Evolutionary conservation across 352 stramenopile genomes (phyloP).

Genomic region (Pythium aquatile): DNA sequence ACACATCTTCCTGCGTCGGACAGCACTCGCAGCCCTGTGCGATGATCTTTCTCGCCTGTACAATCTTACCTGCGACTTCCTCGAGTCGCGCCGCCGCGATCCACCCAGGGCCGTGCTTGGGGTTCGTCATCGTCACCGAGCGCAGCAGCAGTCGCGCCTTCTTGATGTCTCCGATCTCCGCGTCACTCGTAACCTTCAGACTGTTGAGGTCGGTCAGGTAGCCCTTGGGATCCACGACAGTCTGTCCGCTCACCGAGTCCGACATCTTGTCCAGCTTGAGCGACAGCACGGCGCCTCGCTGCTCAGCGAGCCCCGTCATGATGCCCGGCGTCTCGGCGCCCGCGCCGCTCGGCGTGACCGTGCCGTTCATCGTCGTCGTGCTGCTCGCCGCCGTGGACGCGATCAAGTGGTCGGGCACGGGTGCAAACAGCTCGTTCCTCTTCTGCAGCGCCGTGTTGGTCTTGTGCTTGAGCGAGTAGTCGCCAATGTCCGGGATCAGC

Average conservation of each 20-base stretch:
- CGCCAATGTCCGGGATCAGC: constrained; percentile 95
- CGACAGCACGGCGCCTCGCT: constrained; percentile 92
- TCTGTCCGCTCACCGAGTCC: constrained; percentile 95
- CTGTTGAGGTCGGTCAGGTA: constrained; percentile 98
- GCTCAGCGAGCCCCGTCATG: constrained; percentile 86
- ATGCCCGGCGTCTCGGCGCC: constrained; percentile 56
- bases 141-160: constrained; percentile 96
- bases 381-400: constrained; percentile 39
- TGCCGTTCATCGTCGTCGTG: constrained; percentile 38
- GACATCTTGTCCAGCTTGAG: constrained; percentile 97
- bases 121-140: constrained; percentile 97
- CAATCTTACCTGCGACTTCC: constrained; percentile 95
- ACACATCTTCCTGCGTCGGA: constrained; percentile 97
- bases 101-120: constrained; percentile 97
- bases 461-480: constrained; percentile 94
- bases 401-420: constrained; percentile 93
- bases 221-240: constrained; percentile 96
- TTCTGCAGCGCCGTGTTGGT: constrained; percentile 89
- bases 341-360: constrained; percentile 44
- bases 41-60: constrained; percentile 97
- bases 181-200: constrained; percentile 91
- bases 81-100: constrained; percentile 98
- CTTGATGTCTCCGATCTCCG: constrained; percentile 98
- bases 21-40: constrained; percentile 96
- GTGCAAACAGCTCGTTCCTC: constrained; percentile 94